Evolutionary conservation across 1,139 yeast genomes (phyloP).

Genomic region (Dujonia santamariae): DNA sequence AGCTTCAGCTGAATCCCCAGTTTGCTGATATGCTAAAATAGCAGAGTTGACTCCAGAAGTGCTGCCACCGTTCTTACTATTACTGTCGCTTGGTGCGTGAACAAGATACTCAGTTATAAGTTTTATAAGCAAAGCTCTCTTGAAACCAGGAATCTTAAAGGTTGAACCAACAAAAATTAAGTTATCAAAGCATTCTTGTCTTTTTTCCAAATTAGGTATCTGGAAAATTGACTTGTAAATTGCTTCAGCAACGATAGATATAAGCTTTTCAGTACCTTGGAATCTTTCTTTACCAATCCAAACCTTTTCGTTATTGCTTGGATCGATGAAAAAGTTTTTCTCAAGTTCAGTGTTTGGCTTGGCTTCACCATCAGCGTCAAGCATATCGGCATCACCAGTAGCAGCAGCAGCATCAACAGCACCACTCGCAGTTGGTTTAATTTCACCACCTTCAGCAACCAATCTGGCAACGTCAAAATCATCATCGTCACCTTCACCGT

Average conservation of each 20-base stretch:
- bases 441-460: constrained; percentile 77
- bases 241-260: constrained; percentile 51
- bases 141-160: constrained; percentile 69
- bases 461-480: constrained; percentile 86
- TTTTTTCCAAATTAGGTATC: constrained; percentile 64
- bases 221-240: constrained; percentile 52
- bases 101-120: constrained; percentile 59
- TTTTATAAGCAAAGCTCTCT: constrained; percentile 62
- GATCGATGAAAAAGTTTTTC: constrained; percentile 63
- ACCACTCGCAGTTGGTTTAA: constrained; percentile 61
- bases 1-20: constrained; percentile 25
- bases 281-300: constrained; percentile 85
- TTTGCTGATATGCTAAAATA: constrained; percentile 43
- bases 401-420: constrained; percentile 33
- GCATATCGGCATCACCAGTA: constrained; percentile 16
- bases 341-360: constrained; percentile 62
- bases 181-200: constrained; percentile 88
- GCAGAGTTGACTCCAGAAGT: constrained; percentile 38
- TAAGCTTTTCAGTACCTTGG: constrained; percentile 64
- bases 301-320: constrained; percentile 46
- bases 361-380: constrained; percentile 23
- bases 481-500: constrained; percentile 55
- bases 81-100: constrained; percentile 31
- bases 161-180: constrained; percentile 78
- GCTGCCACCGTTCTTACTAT: constrained; percentile 18